Evolutionary conservation across 2,329 filamentous ascomycete genomes (phyloP).

Genomic region (Escovopsis sp.): DNA sequence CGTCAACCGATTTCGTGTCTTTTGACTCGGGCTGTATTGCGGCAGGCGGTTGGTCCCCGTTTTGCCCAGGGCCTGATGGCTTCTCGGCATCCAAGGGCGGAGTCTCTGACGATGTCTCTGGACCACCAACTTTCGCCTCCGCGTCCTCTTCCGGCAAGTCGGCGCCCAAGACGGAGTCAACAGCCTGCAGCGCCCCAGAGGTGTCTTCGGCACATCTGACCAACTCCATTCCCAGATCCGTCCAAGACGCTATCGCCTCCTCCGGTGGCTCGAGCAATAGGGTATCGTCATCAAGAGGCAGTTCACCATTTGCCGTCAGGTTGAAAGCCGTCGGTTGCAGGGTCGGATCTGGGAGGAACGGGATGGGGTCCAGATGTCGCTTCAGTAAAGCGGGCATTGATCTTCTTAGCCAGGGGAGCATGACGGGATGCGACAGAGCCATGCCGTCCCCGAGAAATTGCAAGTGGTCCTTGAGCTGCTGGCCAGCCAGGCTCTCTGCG

Average conservation of each 20-base stretch:
- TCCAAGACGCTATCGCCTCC: slow-evolving; percentile 15
- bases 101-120: slow-evolving; percentile 5
- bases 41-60: slow-evolving; percentile 1
- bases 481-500: slow-evolving; percentile 47
- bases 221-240: slow-evolving; percentile 19
- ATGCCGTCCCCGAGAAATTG: slow-evolving; percentile 38
- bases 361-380: slow-evolving; percentile 45
- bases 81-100: slow-evolving; percentile 2
- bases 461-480: slow-evolving; percentile 43
- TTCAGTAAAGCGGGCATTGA: slow-evolving; percentile 35
- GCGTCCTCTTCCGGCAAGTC: slow-evolving; percentile 13
- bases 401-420: slow-evolving; percentile 40
- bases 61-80: background rate
- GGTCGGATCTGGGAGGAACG: slow-evolving; percentile 43
- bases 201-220: slow-evolving; percentile 18
- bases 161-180: slow-evolving; percentile 14
- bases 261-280: background rate
- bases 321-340: slow-evolving; percentile 20
- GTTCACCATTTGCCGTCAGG: slow-evolving; percentile 3
- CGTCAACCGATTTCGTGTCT: slow-evolving; percentile 12
- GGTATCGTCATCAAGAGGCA: background rate
- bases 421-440: slow-evolving; percentile 43
- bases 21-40: slow-evolving; percentile 6
- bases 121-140: slow-evolving; percentile 8
- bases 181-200: slow-evolving; percentile 15